Evolutionary conservation across 1,139 yeast species (phyloP), one percentile per base, ranked within the genome.

Genomic region (Blastobotrys petasosporus): DNA sequence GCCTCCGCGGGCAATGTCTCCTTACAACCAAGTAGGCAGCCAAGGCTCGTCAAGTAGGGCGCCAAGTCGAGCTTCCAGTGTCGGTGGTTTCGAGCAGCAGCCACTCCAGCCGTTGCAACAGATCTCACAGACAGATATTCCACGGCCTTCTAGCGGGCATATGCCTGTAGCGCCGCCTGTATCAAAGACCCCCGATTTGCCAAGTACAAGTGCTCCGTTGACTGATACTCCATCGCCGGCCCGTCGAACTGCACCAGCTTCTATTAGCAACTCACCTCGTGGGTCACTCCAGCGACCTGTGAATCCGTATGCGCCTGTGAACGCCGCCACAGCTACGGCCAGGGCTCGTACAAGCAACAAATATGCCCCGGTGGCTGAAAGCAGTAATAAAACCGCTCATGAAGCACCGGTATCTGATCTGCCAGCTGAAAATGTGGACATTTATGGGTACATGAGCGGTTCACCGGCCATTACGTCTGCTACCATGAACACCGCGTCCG

Each of bases 371-470:
- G 38, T 36, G 9, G 12, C 44, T 11, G 38, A 25, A 6, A 13
- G 31, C 5, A 12, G 20, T 2, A 7, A 34, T 7, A 17, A 25
- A 13, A 7, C 42, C 2, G 11, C 42, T 11, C 3, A 6, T 30
- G 13, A 49, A 48, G 28, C 48, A 48, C 3, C 46, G 30, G 31
- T 33, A 13, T 35, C 32, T 10, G 15, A 16, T 17, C 37, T 17
- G 33, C 23, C 46, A n/a, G 32, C 36, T 4, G 37, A 37, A 28
- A 17, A 25, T 9, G 37, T 17, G 28, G 53, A 52, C 3, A 34
- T 51, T 31, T 48, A 53, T 39, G 51, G 51, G 10, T 39, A 38
- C 17, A 42, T 42, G 45, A 28, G 23, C 25, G 25, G 25, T 4
- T 20, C 25, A 7, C 25, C 25, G 25, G 25, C 25, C 25, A 20